Evolutionary conservation across 495 filamentous ascomycete species (phyloP), one percentile per base, ranked within the genome.

Genomic region (Antarctomyces pellizariae): DNA sequence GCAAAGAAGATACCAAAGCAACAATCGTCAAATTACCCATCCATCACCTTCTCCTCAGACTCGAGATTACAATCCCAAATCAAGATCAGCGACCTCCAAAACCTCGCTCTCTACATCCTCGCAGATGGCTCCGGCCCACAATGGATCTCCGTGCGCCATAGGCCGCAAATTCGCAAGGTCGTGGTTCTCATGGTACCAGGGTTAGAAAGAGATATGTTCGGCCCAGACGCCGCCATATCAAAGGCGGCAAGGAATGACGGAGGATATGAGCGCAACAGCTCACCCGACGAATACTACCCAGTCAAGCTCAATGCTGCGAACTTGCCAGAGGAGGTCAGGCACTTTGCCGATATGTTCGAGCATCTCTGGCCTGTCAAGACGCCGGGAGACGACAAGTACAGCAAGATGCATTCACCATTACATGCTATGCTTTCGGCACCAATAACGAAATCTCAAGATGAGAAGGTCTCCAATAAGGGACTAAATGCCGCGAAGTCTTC

Each of bases 101-200:
- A 59, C 17, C 49, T 97, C 19, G 54, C 80, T 3, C 55, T 93
- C n/a, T 95, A 91, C 48, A 64, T 90, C 30, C 67, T 92, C 31
- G 77, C 80, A 22, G 80, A 93, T 46, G 86, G 74, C 0, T 33
- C 49, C 0, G 64, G 72, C 4, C 86, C 89, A 3, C 74, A 86
- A 48, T 97, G 83, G 75, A 65, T 92, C 10, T 65, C 75, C 12
- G 59, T 90, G 24, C 62, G 65, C 37, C 64, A 91, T 42, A 73
- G 78, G 27, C 58, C 59, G 0, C 55, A 70, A 36, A 70, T 95
- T 27, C 57, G 67, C 18, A 89, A 83, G 46, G 71, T 80, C 12
- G 86, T 91, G 9, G 64, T 82, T n/a, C 49, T 95, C 32, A 84
- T 95, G 75, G 75, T 90, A 4, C 89, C 86, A 0, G 86, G 84